Evolutionary conservation across 2,329 filamentous ascomycete genomes (phyloP).

Genomic region (Monilinia polystroma): DNA sequence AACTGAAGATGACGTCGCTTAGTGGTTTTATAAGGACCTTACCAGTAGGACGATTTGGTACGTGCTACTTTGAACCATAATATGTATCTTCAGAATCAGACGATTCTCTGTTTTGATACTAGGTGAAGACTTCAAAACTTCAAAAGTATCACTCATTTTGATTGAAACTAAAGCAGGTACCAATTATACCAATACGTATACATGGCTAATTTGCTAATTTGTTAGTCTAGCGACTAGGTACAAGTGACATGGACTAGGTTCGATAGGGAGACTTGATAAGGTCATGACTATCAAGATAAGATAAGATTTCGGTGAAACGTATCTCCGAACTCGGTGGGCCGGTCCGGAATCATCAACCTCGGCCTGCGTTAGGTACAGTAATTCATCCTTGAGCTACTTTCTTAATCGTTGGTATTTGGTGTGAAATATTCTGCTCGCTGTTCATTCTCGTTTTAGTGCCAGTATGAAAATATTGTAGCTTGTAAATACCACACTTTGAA

Average conservation of each 20-base stretch:
- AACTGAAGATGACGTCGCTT: background rate
- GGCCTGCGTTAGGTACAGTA: background rate
- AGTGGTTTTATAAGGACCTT: no score
- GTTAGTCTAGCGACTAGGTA: background rate
- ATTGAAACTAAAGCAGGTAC: conserved; percentile 14
- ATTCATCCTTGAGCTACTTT: background rate
- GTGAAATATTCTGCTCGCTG: background rate
- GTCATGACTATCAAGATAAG: background rate
- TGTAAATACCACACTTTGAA: background rate
- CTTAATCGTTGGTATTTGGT: background rate
- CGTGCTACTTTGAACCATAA: background rate
- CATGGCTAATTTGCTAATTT: background rate
- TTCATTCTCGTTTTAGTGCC: background rate
- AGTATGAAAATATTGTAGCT: conserved; percentile 17
- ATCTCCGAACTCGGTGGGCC: background rate
- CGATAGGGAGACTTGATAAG: background rate
- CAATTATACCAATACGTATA: background rate
- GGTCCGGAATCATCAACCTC: conserved; percentile 1
- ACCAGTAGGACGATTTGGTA: background rate
- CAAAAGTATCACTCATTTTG: background rate
- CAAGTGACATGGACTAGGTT: background rate
- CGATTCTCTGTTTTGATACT: background rate
- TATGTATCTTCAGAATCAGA: background rate
- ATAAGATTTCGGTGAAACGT: conserved; percentile 16
- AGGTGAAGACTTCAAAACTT: background rate